Evolutionary conservation across 441 rosid species (phyloP), one percentile per base, ranked within the genome.

Genomic region (Kokia cookei): DNA sequence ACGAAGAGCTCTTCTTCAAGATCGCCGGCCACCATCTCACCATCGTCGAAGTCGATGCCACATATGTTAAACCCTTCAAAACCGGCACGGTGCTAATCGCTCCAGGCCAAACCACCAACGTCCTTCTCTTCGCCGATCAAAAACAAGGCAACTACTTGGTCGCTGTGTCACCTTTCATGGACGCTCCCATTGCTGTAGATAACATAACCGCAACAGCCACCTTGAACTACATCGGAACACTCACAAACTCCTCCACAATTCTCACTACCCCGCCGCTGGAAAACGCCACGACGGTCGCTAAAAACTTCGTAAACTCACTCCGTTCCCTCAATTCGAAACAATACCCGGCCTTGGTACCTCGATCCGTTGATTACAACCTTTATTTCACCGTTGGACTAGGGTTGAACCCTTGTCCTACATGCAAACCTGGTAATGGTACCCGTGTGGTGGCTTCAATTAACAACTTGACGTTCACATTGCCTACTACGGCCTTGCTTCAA

Each of bases 1-100:
- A 95, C 76, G 98, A 95, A 78, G 99, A 95, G 81, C 93, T 95
- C 22, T 95, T 95, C 80, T 95, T 95, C 86, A 90, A 92, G 73
- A 86, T 93, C 58, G 97, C 97, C 0, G 95, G 91, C 7, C 99
- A 95, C 84, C 79, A 75, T 66, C 84, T 95, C 73, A 93, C 93
- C 2, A 89, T 93, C 14, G 98, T 93, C 0, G 99, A 95, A 85
- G 91, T 91, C 22, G 99, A 95, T 57, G 98, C 99, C 42, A 71
- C 82, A n/a, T 96, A 96, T 73, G 93, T 91, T 10, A 96, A 96
- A 72, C 97, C 98, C 2, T 89, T 93, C 79, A 83, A 83, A 74
- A 86, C 75, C 1, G 89, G 86, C 72, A 85, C 91, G 1, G 73
- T 95, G 4, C 74, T 91, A 24, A 83, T 95, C 7, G 91, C 91